Evolutionary conservation across 2,329 filamentous ascomycete genomes (phyloP).

Genomic region (Stenocarpella maydis): DNA sequence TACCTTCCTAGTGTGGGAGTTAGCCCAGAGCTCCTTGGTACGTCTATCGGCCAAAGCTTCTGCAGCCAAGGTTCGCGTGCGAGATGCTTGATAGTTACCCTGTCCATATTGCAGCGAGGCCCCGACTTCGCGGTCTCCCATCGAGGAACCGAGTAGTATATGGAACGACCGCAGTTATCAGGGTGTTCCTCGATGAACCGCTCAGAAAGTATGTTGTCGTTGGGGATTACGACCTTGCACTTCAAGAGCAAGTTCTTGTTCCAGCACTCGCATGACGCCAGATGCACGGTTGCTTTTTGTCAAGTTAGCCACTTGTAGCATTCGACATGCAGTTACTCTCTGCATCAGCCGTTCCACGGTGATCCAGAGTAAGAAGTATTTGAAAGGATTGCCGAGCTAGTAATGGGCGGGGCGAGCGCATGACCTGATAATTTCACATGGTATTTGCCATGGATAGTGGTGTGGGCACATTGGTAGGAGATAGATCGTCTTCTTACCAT

Average conservation of each 20-base stretch:
- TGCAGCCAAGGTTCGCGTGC: not conserved
- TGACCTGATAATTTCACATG: not conserved
- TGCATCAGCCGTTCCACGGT: not conserved
- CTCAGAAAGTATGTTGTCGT: constrained; percentile 20
- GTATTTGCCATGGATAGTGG: too few species aligned
- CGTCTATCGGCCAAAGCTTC: not conserved
- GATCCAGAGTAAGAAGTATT: too few species aligned
- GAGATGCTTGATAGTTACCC: not conserved
- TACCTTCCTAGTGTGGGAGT: not conserved
- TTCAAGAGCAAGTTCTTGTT: not conserved
- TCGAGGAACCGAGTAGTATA: not conserved
- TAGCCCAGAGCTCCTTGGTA: not conserved
- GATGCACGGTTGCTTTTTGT: not conserved
- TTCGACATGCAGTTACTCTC: too few species aligned
- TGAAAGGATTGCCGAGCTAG: not conserved
- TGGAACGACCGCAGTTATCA: not conserved
- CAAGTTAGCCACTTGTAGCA: not conserved
- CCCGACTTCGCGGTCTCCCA: not conserved
- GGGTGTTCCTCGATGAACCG: not conserved
- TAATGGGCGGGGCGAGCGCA: not conserved
- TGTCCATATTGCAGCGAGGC: not conserved
- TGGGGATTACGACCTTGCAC: not conserved
- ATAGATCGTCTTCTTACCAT: not conserved
- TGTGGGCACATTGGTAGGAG: not conserved
- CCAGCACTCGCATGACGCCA: constrained; percentile 1